Evolutionary conservation across 1,284 basidiomycete species (phyloP).

Genomic region (Grifola frondosa): DNA sequence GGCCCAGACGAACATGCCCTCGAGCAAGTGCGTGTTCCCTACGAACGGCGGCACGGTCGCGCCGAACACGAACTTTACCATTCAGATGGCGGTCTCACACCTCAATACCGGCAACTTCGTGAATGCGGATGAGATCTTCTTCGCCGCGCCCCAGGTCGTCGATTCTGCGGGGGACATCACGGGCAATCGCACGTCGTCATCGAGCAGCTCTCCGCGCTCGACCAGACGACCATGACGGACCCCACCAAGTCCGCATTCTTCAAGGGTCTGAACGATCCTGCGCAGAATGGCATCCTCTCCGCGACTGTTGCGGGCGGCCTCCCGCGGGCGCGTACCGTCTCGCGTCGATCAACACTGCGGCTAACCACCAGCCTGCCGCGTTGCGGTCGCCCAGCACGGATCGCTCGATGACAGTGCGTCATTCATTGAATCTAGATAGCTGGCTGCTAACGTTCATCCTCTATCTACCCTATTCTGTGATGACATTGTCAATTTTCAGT

Average conservation of each 20-base stretch:
- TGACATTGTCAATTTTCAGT: no score
- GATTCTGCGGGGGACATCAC: slow-evolving; percentile 48
- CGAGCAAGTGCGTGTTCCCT: slow-evolving; percentile 55
- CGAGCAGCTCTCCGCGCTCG: slow-evolving; percentile 46
- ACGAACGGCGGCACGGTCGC: slow-evolving; percentile 51
- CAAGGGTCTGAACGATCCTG: slow-evolving; percentile 58
- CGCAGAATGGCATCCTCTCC: slow-evolving; percentile 46
- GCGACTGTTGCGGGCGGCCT: slow-evolving; percentile 55
- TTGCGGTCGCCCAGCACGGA: slow-evolving; percentile 51
- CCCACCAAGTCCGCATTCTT: slow-evolving; percentile 63
- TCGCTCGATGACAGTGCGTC: slow-evolving; percentile 48
- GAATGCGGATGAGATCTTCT: slow-evolving; percentile 60
- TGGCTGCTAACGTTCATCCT: no score
- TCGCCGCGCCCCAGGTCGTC: slow-evolving; percentile 63
- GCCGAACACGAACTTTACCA: slow-evolving; percentile 54
- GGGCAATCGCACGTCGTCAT: slow-evolving; percentile 68
- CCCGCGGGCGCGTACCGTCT: slow-evolving; percentile 62
- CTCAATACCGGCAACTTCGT: slow-evolving; percentile 61
- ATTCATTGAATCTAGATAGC: no score
- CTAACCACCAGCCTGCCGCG: slow-evolving; percentile 64
- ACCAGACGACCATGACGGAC: slow-evolving; percentile 50
- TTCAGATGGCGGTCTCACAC: slow-evolving; percentile 53
- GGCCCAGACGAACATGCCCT: slow-evolving; percentile 51
- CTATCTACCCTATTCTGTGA: no score
- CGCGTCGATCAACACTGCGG: slow-evolving; percentile 52